A percentile compares a stretch with the other conserved stretches of the same genome.
phyloP scores from a whole-genome alignment of 768 basidiomycete species.

The Panaeolus papilionaceus region DNA sequence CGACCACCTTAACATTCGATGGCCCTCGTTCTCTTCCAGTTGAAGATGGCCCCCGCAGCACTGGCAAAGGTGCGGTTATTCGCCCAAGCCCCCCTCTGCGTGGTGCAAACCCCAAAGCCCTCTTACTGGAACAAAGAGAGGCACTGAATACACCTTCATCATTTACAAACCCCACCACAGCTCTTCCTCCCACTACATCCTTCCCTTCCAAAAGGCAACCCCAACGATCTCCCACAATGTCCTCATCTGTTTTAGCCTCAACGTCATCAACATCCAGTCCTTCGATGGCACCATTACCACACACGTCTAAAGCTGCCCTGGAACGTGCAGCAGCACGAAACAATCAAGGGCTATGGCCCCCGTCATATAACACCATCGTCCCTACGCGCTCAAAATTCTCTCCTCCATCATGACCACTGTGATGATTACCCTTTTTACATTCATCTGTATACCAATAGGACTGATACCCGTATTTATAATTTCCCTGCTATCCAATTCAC shows the following conservation, averaged over 20 bases:
- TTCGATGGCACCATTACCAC: not conserved
- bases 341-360: not conserved
- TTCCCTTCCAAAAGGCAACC: not conserved
- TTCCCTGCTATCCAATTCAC: not conserved
- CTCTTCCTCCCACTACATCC: not conserved
- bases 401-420: not conserved
- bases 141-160: not conserved
- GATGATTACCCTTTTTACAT: not conserved
- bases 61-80: not conserved
- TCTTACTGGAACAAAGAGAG: not conserved
- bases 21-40: not conserved
- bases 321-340: not conserved
- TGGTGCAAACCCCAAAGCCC: not conserved
- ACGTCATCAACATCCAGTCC: not conserved
- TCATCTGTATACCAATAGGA: not conserved
- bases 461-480: not conserved
- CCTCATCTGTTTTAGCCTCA: not conserved
- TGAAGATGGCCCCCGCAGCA: not conserved
- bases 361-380: not conserved
- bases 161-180: not conserved
- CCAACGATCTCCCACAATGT: not conserved
- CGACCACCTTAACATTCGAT: not conserved
- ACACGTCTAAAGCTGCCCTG: not conserved
- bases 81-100: not conserved
- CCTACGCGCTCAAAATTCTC: not conserved